Percentiles rank a stretch among this genome's conserved stretches.
Evolutionary conservation across 108 stramenopile species (phyloP).

Genomic region (Asterionellopsis glacialis): DNA sequence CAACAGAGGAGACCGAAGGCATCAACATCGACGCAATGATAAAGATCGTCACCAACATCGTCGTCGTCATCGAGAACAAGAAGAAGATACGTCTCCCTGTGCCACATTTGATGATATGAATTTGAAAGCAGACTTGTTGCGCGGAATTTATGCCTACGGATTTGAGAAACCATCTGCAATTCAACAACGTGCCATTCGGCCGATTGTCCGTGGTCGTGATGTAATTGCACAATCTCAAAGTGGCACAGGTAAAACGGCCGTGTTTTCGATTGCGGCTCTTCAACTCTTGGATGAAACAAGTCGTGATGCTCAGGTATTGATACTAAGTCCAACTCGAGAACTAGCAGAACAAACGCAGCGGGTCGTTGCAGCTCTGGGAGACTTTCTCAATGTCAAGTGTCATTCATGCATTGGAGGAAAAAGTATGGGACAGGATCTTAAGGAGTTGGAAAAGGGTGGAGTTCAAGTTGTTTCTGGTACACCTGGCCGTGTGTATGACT

Average conservation of each 20-base stretch:
- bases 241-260: constrained; percentile 96
- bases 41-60: background rate
- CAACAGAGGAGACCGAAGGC: background rate
- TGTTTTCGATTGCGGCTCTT: constrained; percentile 93
- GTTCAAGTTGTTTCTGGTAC: constrained; percentile 97
- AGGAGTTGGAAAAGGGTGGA: constrained; percentile 81
- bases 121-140: constrained; percentile 66
- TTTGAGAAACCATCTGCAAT: constrained; percentile 98
- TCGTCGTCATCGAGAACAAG: background rate
- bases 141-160: constrained; percentile 95
- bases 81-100: constrained; percentile 54
- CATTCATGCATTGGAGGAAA: constrained; percentile 98
- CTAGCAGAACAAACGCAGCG: constrained; percentile 97
- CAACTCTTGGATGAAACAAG: constrained; percentile 78
- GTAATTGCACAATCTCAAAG: constrained; percentile 97
- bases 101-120: constrained; percentile 83
- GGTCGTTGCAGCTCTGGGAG: constrained; percentile 88
- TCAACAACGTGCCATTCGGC: constrained; percentile 97
- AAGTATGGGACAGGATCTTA: constrained; percentile 90
- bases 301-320: constrained; percentile 87
- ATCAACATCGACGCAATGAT: background rate
- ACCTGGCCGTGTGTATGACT: constrained; percentile 97
- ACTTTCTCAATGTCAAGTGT: constrained; percentile 96
- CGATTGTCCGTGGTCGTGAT: constrained; percentile 93
- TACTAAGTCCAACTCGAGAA: constrained; percentile 96